A percentile compares a stretch with the other conserved stretches of the same genome.
Evolutionary conservation across 2,329 filamentous ascomycete genomes (phyloP).

Genomic region (Aspergillus aculeatinus): DNA sequence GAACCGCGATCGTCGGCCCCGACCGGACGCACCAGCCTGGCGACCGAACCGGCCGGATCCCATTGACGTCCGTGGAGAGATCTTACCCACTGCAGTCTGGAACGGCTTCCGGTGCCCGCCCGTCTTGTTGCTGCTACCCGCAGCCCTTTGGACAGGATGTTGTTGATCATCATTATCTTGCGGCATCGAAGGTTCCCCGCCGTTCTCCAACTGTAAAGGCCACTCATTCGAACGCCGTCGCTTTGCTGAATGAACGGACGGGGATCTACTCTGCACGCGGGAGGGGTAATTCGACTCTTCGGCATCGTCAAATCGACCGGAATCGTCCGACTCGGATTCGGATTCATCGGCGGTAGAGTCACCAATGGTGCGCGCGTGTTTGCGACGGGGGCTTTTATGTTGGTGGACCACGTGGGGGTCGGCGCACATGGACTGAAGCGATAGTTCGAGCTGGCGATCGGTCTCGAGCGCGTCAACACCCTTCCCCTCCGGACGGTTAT

Average conservation of each 20-base stretch:
- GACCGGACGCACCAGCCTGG: constrained; percentile 20
- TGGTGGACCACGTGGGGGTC: constrained; percentile 12
- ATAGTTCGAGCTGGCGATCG: constrained; percentile 25
- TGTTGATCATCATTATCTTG: neutral
- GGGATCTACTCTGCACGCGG: constrained; percentile 20
- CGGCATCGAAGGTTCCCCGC: constrained; percentile 18
- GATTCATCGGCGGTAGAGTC: constrained; percentile 14
- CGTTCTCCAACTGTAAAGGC: constrained; percentile 28
- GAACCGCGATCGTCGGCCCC: constrained; percentile 63
- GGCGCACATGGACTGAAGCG: constrained; percentile 19
- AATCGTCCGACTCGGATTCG: constrained; percentile 33
- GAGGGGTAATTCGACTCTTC: constrained; percentile 26
- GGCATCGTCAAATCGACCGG: constrained; percentile 38
- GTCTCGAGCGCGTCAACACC: constrained; percentile 22
- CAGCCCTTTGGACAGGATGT: neutral
- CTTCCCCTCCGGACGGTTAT: neutral
- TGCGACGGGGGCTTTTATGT: constrained; percentile 25
- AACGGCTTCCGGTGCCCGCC: constrained; percentile 18
- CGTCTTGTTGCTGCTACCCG: constrained; percentile 8
- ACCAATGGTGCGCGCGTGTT: constrained; percentile 28
- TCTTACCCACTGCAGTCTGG: constrained; percentile 5
- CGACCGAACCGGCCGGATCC: constrained; percentile 4
- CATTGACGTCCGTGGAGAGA: constrained; percentile 16
- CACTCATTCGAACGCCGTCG: constrained; percentile 47
- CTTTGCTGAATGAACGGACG: constrained; percentile 39